phyloP scores from a whole-genome alignment of 2,329 filamentous ascomycete genomes.

The Hymenoscyphus repandus region DNA sequence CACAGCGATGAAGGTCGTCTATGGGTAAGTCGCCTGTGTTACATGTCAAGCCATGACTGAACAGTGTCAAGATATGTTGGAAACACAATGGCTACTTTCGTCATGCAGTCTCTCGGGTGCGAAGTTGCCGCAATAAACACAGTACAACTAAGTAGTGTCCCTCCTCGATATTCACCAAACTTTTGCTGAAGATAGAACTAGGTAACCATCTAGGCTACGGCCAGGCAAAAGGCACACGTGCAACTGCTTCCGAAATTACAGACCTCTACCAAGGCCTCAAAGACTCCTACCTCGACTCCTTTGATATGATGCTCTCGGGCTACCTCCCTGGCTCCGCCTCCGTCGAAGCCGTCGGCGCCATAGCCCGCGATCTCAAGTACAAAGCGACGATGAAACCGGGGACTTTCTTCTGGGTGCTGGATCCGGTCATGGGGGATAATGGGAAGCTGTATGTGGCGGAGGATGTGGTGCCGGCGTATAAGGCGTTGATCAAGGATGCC shows the following conservation, averaged over 20 bases:
- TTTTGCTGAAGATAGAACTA: conserved; percentile 34
- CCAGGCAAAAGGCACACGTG: conserved; percentile 79
- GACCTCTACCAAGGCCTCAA: conserved; percentile 81
- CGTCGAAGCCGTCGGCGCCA: conserved; percentile 77
- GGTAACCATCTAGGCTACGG: conserved; percentile 94
- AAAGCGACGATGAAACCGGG: conserved; percentile 59
- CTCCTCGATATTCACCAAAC: background rate
- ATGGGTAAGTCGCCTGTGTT: conserved; percentile 52
- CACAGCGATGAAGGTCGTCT: conserved; percentile 55
- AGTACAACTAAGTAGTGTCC: conserved; percentile 97
- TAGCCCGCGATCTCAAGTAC: conserved; percentile 73
- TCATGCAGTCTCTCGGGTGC: conserved; percentile 88
- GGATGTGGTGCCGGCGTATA: conserved; percentile 89
- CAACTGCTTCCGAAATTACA: conserved; percentile 74
- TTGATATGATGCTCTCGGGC: conserved; percentile 90
- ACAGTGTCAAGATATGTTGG: conserved; percentile 72
- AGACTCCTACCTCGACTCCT: conserved; percentile 78
- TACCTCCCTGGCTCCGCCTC: conserved; percentile 86
- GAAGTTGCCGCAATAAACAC: conserved; percentile 94
- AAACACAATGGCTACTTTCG: conserved; percentile 94
- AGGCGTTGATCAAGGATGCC: conserved; percentile 69
- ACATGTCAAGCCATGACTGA: conserved; percentile 13
- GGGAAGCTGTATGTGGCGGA: conserved; percentile 86
- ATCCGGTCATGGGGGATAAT: conserved; percentile 98
- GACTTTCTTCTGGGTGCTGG: conserved; percentile 92